Evolutionary conservation across 2,329 filamentous ascomycete genomes (phyloP).

Genomic region (Colletotrichum sp.): DNA sequence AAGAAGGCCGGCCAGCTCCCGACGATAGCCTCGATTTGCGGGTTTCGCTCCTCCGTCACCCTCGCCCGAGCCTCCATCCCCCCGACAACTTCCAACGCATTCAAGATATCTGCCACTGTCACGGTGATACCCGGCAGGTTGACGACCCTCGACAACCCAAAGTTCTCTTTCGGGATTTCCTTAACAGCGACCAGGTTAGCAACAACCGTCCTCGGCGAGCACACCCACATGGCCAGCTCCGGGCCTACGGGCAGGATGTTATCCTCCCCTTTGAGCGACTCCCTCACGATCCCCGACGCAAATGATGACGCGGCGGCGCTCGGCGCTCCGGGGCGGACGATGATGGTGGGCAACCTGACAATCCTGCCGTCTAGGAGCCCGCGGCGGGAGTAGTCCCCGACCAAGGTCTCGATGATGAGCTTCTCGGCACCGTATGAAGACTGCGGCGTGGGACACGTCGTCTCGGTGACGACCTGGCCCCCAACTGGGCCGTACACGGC

Average conservation of each 20-base stretch:
- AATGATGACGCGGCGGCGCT: constrained; percentile 67
- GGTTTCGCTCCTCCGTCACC: constrained; percentile 53
- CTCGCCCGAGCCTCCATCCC: constrained; percentile 47
- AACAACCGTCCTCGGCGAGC: constrained; percentile 50
- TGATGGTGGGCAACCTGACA: constrained; percentile 64
- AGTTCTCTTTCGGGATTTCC: constrained; percentile 39
- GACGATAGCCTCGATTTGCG: constrained; percentile 53
- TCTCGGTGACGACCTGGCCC: constrained; percentile 41
- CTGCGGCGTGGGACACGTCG: constrained; percentile 56
- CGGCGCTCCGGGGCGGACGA: constrained; percentile 63
- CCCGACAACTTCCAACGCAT: constrained; percentile 53
- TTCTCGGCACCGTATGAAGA: constrained; percentile 67
- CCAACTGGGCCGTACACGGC: constrained; percentile 59
- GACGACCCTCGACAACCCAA: constrained; percentile 48
- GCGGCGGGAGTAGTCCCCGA: constrained; percentile 57
- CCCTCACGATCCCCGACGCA: constrained; percentile 65
- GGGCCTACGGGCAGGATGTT: constrained; percentile 49
- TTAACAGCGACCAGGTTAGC: constrained; percentile 49
- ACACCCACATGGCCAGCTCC: constrained; percentile 50
- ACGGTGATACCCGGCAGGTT: constrained; percentile 59
- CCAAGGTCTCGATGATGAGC: constrained; percentile 62
- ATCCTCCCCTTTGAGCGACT: constrained; percentile 55
- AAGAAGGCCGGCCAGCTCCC: constrained; percentile 59
- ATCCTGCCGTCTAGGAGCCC: constrained; percentile 62
- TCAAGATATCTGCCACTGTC: constrained; percentile 57